These are phyloP conservation scores for Oxyria digyna DNA, from an alignment of 148 eudicot genomes.

Conservation along the genomic window DNA sequence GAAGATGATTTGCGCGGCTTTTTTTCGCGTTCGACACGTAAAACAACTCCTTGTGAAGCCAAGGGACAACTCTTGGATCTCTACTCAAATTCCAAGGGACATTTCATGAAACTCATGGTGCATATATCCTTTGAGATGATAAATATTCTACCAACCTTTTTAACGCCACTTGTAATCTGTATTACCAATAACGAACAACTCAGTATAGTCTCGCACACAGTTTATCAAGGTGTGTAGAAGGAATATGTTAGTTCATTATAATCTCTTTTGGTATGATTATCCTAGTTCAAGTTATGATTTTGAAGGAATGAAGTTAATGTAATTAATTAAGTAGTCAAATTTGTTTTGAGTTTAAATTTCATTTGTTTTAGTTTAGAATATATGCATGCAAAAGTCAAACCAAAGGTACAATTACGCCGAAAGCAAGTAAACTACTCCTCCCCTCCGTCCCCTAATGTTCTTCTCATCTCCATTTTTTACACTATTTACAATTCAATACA, in stretches of 20 bases:
- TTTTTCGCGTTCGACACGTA: not conserved
- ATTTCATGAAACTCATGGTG: not conserved
- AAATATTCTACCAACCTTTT: not conserved
- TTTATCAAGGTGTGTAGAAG: too few species aligned
- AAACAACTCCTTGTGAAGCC: slow-evolving; percentile 3
- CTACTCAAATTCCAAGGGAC: not conserved
- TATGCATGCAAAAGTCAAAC: not conserved
- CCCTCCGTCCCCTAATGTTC: too few species aligned
- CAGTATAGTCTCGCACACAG: too few species aligned
- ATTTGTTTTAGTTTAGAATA: too few species aligned
- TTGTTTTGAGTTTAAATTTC: not conserved
- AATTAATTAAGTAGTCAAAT: not conserved
- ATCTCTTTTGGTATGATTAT: too few species aligned
- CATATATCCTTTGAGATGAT: not conserved
- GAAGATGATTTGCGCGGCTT: not conserved
- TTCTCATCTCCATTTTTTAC: too few species aligned
- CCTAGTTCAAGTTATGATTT: not conserved
- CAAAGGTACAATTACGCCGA: slow-evolving; percentile 2
- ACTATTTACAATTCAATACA: too few species aligned
- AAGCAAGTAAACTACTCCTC: slow-evolving; percentile 2
- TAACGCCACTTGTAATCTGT: too few species aligned
- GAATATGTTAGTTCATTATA: too few species aligned
- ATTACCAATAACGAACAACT: too few species aligned
- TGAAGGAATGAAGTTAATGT: not conserved
- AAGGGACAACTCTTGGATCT: slow-evolving; percentile 1